Evolutionary conservation across 768 basidiomycete genomes (phyloP).

Genomic region (Auricularia cornea): DNA sequence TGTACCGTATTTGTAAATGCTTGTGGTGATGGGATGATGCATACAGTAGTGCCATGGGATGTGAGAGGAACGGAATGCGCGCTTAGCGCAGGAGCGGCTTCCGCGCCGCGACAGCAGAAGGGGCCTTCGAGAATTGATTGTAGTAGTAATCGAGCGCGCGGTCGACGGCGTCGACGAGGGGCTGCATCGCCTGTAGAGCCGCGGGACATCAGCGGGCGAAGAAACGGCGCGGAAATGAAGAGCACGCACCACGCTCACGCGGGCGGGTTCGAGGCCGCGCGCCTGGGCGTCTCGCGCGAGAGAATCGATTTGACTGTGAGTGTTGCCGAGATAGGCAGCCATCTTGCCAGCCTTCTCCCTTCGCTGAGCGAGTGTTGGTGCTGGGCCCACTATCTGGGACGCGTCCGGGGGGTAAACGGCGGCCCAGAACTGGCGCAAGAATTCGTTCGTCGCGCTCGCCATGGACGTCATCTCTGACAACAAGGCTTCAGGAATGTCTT

Average conservation of each 20-base stretch:
- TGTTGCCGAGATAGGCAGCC: conserved; percentile 72
- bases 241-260: conserved; percentile 57
- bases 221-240: background rate
- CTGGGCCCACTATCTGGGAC: background rate
- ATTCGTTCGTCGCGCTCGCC: conserved; percentile 91
- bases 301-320: conserved; percentile 72
- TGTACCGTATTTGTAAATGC: background rate
- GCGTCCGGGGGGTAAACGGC: conserved; percentile 68
- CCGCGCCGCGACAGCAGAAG: background rate
- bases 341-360: conserved; percentile 78
- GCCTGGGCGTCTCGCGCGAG: conserved; percentile 56
- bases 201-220: background rate
- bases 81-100: background rate
- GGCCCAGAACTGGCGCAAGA: conserved; percentile 93
- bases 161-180: conserved; percentile 61
- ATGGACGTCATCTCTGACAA: conserved; percentile 81
- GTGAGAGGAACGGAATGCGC: background rate
- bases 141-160: conserved; percentile 56
- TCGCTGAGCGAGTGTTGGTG: conserved; percentile 53
- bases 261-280: conserved; percentile 51
- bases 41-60: background rate
- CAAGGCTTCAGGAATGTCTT: conserved; percentile 69
- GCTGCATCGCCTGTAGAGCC: conserved; percentile 59
- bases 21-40: background rate
- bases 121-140: background rate